phyloP scores from a whole-genome alignment of 73 alveolate genomes.

The Halteria grandinella region DNA sequence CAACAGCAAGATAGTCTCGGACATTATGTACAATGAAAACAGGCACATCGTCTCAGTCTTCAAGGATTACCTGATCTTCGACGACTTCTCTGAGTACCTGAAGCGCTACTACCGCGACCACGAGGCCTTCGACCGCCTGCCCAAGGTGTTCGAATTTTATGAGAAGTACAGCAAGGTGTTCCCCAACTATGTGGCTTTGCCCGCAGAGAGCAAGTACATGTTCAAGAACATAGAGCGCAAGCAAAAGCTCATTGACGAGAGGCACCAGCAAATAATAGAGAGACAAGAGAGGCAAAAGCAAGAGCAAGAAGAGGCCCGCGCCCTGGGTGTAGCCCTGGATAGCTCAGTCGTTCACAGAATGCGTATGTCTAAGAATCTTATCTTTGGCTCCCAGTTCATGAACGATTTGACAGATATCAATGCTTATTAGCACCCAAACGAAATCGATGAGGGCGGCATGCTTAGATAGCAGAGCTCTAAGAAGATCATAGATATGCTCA shows the following conservation, averaged over 20 bases:
- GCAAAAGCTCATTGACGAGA: slow-evolving; percentile 77
- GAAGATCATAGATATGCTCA: no score
- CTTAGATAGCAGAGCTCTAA: no score
- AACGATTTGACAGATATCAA: slow-evolving; percentile 31
- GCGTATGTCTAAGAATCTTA: slow-evolving; percentile 37
- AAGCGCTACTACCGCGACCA: slow-evolving; percentile 71
- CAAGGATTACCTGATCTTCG: slow-evolving; percentile 85
- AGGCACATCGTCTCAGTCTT: slow-evolving; percentile 79
- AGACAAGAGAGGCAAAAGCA: slow-evolving; percentile 2
- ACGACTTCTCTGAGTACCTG: slow-evolving; percentile 79
- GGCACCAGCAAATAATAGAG: slow-evolving; percentile 8
- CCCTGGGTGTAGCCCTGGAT: slow-evolving; percentile 32
- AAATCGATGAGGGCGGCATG: no score
- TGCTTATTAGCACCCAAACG: no score
- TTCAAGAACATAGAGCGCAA: slow-evolving; percentile 83
- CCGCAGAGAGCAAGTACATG: slow-evolving; percentile 76
- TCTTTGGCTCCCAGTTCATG: slow-evolving; percentile 43
- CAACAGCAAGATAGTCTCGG: slow-evolving; percentile 64
- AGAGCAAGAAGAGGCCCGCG: slow-evolving; percentile 38
- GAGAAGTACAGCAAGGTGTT: slow-evolving; percentile 82
- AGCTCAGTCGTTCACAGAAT: slow-evolving; percentile 20
- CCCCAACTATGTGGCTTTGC: slow-evolving; percentile 82
- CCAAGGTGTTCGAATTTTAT: slow-evolving; percentile 72
- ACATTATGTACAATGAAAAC: slow-evolving; percentile 82
- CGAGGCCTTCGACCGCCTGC: slow-evolving; percentile 69